phyloP scores from a whole-genome alignment of 2,329 filamentous ascomycete species.

The Triangularia verruculosa region DNA sequence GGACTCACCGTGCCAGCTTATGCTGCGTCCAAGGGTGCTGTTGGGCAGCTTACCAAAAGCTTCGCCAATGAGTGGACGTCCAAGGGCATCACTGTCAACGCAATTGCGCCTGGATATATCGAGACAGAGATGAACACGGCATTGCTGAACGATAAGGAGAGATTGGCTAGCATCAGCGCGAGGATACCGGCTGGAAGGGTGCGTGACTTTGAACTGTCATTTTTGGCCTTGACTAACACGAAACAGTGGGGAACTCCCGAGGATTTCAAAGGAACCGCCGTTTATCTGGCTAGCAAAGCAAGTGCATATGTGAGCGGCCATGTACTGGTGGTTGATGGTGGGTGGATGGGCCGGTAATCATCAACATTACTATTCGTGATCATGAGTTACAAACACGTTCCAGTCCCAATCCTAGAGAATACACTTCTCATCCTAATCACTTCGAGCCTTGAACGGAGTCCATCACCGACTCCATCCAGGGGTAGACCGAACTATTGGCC shows the following conservation, averaged over 20 bases:
- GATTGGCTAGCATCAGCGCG: conserved; percentile 70
- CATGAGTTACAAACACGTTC: background rate
- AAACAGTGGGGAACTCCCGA: conserved; percentile 70
- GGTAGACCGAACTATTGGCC: conserved; percentile 55
- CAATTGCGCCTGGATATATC: conserved; percentile 86
- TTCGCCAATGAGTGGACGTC: conserved; percentile 82
- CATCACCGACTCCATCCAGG: conserved; percentile 60
- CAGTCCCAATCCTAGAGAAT: background rate
- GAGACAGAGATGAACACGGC: conserved; percentile 93
- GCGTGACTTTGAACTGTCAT: background rate
- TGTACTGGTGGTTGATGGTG: conserved; percentile 79
- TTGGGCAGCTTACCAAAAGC: conserved; percentile 80
- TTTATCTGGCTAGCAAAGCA: conserved; percentile 74
- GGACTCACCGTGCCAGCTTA: conserved; percentile 88
- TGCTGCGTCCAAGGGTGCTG: conserved; percentile 79
- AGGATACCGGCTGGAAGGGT: conserved; percentile 74
- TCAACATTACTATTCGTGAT: background rate
- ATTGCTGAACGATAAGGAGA: conserved; percentile 66
- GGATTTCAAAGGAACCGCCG: conserved; percentile 80
- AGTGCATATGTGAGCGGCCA: conserved; percentile 81
- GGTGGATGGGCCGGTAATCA: conserved; percentile 80
- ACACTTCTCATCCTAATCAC: background rate
- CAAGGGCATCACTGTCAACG: conserved; percentile 81
- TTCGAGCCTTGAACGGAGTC: conserved; percentile 25
- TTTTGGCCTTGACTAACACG: background rate